These are phyloP conservation scores for Lavandula angustifolia DNA, from an alignment of 257 asterid species.

Conservation along the genomic window DNA sequence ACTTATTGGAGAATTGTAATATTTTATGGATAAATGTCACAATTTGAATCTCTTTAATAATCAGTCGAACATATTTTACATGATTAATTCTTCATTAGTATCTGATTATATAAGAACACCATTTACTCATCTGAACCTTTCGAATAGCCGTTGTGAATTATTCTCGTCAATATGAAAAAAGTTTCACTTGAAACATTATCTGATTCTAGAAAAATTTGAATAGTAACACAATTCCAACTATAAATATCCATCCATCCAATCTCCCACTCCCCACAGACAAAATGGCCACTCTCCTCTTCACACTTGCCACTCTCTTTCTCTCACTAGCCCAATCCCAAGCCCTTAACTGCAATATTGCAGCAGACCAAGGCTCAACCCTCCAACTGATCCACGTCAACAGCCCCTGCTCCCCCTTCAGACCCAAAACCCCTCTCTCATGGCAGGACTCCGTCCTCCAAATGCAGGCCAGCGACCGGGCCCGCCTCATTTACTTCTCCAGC, in stretches of 20 bases:
- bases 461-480: conserved; percentile 53
- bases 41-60: too few relatives aligned
- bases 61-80: too few relatives aligned
- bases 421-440: conserved; percentile 54
- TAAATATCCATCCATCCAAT: conserved; percentile 24
- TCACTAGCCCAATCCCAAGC: conserved; percentile 11
- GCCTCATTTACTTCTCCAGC: conserved; percentile 51
- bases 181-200: too few relatives aligned
- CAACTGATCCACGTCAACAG: conserved; percentile 44
- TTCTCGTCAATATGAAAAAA: too few relatives aligned
- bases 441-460: conserved; percentile 47
- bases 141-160: too few relatives aligned
- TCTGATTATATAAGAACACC: too few relatives aligned
- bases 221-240: neutral
- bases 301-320: conserved; percentile 27
- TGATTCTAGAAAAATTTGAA: too few relatives aligned
- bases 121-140: too few relatives aligned
- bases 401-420: conserved; percentile 51
- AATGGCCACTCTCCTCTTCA: conserved; percentile 31
- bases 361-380: conserved; percentile 36
- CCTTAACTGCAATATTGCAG: conserved; percentile 31
- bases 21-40: too few relatives aligned
- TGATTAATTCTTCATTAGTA: too few relatives aligned
- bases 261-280: neutral
- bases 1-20: too few relatives aligned